Conservation (phyloP, 352 stramenopile species). For the Phytopythium mirpurense region DNA sequence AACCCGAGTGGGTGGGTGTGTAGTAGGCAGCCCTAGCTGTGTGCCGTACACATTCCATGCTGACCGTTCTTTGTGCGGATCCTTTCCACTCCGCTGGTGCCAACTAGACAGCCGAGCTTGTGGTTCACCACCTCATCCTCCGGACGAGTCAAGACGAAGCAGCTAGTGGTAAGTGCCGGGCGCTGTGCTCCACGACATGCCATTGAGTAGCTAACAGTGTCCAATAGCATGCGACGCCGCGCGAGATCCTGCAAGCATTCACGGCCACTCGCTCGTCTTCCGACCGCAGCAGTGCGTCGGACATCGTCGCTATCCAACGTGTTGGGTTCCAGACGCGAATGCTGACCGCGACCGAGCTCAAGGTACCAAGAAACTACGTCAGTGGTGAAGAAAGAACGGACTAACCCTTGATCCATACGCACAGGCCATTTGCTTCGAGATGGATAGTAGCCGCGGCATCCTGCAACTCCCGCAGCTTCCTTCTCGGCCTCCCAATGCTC, state of each 20-base stretch:
- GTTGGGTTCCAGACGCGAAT: slow-evolving; percentile 26
- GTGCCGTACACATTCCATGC: too few species aligned
- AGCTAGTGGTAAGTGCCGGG: slow-evolving; percentile 25
- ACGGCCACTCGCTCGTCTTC: slow-evolving; percentile 1
- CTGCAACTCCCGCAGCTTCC: slow-evolving; percentile 4
- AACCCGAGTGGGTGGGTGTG: slow-evolving; percentile 40
- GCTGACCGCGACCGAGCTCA: slow-evolving; percentile 21
- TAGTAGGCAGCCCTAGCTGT: too few species aligned
- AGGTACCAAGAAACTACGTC: slow-evolving; percentile 16
- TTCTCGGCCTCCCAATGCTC: neutral
- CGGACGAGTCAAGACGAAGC: slow-evolving; percentile 30
- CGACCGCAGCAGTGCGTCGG: neutral
- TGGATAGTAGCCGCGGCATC: slow-evolving; percentile 22
- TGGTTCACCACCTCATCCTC: slow-evolving; percentile 55
- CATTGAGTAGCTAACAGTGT: too few species aligned
- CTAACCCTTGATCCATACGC: neutral
- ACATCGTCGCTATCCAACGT: slow-evolving; percentile 24
- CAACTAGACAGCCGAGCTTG: slow-evolving; percentile 45
- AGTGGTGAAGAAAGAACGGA: neutral
- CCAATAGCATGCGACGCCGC: slow-evolving; percentile 34
- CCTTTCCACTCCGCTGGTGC: too few species aligned
- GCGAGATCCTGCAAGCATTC: slow-evolving; percentile 32
- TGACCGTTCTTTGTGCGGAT: too few species aligned
- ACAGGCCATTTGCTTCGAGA: slow-evolving; percentile 32
- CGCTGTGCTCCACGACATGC: too few species aligned